Percentiles rank a stretch among this genome's conserved stretches.
phyloP scores from a whole-genome alignment of 768 basidiomycete genomes.

The Phaffia australis region DNA sequence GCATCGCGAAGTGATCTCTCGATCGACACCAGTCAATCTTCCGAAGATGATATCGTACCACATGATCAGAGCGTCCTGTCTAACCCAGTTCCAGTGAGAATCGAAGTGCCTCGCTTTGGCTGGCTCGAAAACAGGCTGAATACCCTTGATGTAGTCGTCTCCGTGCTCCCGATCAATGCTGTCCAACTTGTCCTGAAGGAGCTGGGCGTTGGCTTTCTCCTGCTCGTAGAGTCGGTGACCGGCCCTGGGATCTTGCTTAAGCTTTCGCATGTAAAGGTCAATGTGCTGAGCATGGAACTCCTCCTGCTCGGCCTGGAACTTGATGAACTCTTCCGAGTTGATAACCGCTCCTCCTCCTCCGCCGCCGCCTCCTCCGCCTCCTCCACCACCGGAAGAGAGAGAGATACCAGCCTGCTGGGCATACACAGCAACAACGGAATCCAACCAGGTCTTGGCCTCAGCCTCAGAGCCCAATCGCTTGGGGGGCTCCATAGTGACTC shows the following conservation, averaged over 20 bases:
- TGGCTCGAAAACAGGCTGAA: constrained; percentile 86
- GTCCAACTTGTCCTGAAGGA: constrained; percentile 77
- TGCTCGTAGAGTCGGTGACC: constrained; percentile 81
- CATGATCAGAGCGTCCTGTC: constrained; percentile 92
- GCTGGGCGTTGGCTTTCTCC: constrained; percentile 61
- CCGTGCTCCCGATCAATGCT: constrained; percentile 85
- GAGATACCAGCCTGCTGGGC: constrained; percentile 82
- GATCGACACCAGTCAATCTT: constrained; percentile 76
- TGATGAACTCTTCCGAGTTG: constrained; percentile 96
- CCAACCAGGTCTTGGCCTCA: constrained; percentile 90
- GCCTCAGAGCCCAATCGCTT: constrained; percentile 83
- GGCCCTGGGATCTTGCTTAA: constrained; percentile 81
- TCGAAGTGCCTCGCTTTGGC: constrained; percentile 97
- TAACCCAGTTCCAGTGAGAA: constrained; percentile 99
- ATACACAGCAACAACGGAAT: constrained; percentile 69
- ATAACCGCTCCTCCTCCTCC: constrained; percentile 70
- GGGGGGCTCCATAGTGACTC: constrained; percentile 81
- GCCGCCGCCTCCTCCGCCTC: constrained; percentile 51
- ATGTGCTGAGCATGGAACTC: constrained; percentile 85
- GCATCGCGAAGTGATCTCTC: constrained; percentile 68
- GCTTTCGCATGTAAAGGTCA: constrained; percentile 93
- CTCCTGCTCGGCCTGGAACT: constrained; percentile 88
- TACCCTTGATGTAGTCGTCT: constrained; percentile 83
- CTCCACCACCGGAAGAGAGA: constrained; percentile 57
- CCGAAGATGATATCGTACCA: constrained; percentile 98